Evolutionary conservation across 768 basidiomycete species (phyloP).

Genomic region (Psilocybe cubensis): DNA sequence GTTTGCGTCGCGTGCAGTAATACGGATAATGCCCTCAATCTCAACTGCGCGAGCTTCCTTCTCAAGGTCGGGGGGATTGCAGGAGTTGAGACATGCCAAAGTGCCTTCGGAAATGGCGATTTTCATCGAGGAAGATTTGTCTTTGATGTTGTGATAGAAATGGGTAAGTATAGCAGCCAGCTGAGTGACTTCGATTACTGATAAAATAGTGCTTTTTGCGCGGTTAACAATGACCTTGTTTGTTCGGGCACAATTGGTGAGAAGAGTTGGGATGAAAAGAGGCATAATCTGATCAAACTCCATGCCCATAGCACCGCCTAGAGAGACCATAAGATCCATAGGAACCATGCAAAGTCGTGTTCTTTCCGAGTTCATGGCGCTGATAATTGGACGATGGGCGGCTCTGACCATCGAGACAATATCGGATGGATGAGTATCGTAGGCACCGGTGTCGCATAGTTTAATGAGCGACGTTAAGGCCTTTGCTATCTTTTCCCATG

Average conservation of each 20-base stretch:
- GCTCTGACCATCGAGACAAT: constrained; percentile 54
- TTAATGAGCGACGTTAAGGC: constrained; percentile 48
- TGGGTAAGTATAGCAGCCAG: constrained; percentile 65
- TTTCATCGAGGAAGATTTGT: constrained; percentile 71
- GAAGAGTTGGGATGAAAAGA: constrained; percentile 69
- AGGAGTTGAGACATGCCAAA: constrained; percentile 68
- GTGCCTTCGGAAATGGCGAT: constrained; percentile 68
- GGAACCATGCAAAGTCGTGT: constrained; percentile 70
- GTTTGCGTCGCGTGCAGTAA: constrained; percentile 71
- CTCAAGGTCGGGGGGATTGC: constrained; percentile 81
- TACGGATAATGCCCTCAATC: constrained; percentile 71
- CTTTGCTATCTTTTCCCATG: constrained; percentile 71
- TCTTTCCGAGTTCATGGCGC: constrained; percentile 73
- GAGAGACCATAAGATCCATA: constrained; percentile 58
- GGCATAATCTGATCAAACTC: constrained; percentile 70
- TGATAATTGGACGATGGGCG: constrained; percentile 55
- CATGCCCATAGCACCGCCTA: constrained; percentile 58
- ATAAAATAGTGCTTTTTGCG: constrained; percentile 59
- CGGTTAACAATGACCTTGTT: constrained; percentile 80
- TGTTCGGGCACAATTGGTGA: constrained; percentile 69
- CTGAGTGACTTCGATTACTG: constrained; percentile 70
- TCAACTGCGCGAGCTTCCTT: constrained; percentile 65
- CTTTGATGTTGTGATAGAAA: constrained; percentile 60
- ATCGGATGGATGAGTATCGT: constrained; percentile 49
- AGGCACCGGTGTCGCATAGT: constrained; percentile 55